Evolutionary conservation across 345 rosid species (phyloP).

Genomic region (Gossypium ekmanianum): DNA sequence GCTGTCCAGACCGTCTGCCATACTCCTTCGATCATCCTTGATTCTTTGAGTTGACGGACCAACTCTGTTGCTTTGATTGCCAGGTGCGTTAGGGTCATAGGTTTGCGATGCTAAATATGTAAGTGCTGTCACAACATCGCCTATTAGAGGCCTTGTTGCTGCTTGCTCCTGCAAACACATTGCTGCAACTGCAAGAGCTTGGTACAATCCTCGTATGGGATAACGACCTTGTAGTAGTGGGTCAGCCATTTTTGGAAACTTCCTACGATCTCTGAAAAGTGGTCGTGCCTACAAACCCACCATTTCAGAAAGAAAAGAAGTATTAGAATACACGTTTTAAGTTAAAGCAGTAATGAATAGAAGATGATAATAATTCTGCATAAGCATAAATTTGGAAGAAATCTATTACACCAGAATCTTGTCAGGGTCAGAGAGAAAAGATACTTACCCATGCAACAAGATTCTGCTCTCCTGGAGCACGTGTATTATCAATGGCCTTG

Average conservation of each 20-base stretch:
- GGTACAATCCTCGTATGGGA: conserved; percentile 94
- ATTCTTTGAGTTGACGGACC: conserved; percentile 67
- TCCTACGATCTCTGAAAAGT: conserved; percentile 90
- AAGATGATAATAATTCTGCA: neutral
- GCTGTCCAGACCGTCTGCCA: conserved; percentile 70
- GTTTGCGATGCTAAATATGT: conserved; percentile 94
- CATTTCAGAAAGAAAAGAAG: conserved; percentile 8
- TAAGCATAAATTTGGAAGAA: conserved; percentile 5
- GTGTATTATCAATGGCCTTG: conserved; percentile 83
- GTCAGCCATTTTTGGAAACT: conserved; percentile 95
- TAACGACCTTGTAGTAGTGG: conserved; percentile 82
- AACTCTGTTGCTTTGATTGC: conserved; percentile 54
- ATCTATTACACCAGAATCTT: conserved; percentile 1
- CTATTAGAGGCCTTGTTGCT: conserved; percentile 88
- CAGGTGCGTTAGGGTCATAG: conserved; percentile 59
- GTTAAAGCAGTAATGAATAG: neutral
- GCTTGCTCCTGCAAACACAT: conserved; percentile 99
- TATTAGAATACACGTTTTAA: conserved; percentile 8
- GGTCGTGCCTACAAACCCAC: conserved; percentile 72
- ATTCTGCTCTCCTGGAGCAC: conserved; percentile 84
- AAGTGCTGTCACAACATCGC: conserved; percentile 94
- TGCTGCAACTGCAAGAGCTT: conserved; percentile 98
- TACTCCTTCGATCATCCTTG: conserved; percentile 57
- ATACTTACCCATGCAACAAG: conserved; percentile 91
- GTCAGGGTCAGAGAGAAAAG: neutral